Evolutionary conservation across 306 rosid genomes (phyloP).

Genomic region (Inga leiocalycina): DNA sequence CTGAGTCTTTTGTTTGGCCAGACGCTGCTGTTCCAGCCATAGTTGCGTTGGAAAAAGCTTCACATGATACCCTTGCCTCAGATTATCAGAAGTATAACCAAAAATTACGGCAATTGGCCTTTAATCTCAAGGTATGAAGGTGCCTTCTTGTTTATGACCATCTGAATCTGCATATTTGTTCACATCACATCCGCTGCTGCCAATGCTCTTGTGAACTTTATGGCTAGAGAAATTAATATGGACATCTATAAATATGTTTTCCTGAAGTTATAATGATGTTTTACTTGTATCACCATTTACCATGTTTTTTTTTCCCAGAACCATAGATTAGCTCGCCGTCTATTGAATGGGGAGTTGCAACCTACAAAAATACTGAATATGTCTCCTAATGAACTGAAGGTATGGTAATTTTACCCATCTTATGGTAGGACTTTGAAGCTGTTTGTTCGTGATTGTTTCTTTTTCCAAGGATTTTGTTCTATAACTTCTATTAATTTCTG

Average conservation of each 20-base stretch:
- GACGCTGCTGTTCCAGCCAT: slow-evolving; percentile 79
- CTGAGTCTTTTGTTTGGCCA: slow-evolving; percentile 79
- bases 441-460: not conserved
- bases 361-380: slow-evolving; percentile 78
- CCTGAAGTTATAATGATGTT: slow-evolving; percentile 10
- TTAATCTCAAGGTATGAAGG: slow-evolving; percentile 77
- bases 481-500: not conserved
- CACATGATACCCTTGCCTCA: slow-evolving; percentile 60
- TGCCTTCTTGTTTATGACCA: slow-evolving; percentile 17
- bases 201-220: slow-evolving; percentile 14
- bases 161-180: slow-evolving; percentile 4
- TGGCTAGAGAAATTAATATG: slow-evolving; percentile 18
- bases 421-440: slow-evolving; percentile 2
- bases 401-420: slow-evolving; percentile 28
- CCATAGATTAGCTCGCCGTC: slow-evolving; percentile 62
- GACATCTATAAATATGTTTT: slow-evolving; percentile 8
- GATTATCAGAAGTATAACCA: slow-evolving; percentile 91
- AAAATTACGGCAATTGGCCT: slow-evolving; percentile 68
- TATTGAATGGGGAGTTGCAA: slow-evolving; percentile 82
- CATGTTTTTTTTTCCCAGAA: slow-evolving; percentile 49
- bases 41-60: slow-evolving; percentile 80
- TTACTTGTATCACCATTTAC: not conserved
- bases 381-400: slow-evolving; percentile 96
- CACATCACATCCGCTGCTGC: not conserved
- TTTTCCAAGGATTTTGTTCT: slow-evolving; percentile 22